Conservation (phyloP, 2,329 filamentous ascomycete genomes). For the Pseudogymnoascus sp. region DNA sequence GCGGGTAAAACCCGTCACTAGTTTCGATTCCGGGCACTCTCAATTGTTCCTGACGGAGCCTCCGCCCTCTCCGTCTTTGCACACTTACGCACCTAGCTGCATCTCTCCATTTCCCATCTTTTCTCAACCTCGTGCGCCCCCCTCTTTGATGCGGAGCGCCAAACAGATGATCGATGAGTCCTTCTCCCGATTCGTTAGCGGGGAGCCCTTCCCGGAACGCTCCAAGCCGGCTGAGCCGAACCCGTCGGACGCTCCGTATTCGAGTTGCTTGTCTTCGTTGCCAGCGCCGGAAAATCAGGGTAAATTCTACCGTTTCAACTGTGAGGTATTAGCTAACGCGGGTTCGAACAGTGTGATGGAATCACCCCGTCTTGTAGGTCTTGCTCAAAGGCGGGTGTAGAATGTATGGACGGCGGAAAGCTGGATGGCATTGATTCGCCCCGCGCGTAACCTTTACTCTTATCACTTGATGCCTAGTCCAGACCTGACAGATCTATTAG, state of each 20-base stretch:
- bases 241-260: conserved; percentile 9
- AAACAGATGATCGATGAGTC: neutral
- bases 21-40: neutral
- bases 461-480: neutral
- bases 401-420: conserved; percentile 38
- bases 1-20: neutral
- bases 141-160: neutral
- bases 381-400: conserved; percentile 34
- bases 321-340: neutral
- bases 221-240: neutral
- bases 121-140: too few species aligned
- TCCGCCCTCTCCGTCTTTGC: neutral
- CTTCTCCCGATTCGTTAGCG: neutral
- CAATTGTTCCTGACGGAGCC: neutral
- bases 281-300: conserved; percentile 42
- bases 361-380: conserved; percentile 34
- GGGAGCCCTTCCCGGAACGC: neutral
- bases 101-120: neutral
- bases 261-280: conserved; percentile 27
- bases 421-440: conserved; percentile 33
- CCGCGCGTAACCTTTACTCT: conserved; percentile 29
- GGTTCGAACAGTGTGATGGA: conserved; percentile 35
- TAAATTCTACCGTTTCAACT: conserved; percentile 18
- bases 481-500: conserved; percentile 16
- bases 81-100: neutral